These are phyloP conservation scores for Solanum medicagineum DNA, from an alignment of 257 asterid species.

Conservation along the genomic window DNA sequence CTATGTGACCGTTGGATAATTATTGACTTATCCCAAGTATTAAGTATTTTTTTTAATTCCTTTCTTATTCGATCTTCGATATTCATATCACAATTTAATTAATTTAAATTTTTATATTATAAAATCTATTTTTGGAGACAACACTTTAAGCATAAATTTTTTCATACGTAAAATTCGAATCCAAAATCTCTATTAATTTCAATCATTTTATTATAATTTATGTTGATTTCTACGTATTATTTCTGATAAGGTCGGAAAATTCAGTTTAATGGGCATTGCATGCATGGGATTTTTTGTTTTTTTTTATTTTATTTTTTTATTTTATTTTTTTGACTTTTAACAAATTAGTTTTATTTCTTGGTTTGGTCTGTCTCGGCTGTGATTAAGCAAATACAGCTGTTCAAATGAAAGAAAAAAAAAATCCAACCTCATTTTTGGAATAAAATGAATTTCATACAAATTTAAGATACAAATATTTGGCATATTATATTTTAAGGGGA, in stretches of 20 bases:
- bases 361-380: background rate
- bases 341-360: background rate
- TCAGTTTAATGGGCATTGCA: background rate
- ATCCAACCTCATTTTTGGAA: background rate
- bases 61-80: rapidly evolving
- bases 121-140: background rate
- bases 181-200: background rate
- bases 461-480: background rate
- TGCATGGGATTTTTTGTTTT: background rate
- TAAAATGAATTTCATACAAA: background rate
- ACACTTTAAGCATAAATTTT: background rate
- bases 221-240: background rate
- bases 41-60: background rate
- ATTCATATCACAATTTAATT: no score
- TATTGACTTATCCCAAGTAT: background rate
- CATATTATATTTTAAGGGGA: background rate
- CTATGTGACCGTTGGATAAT: background rate
- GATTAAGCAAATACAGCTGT: background rate
- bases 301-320: no score
- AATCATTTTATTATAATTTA: no score
- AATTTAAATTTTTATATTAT: rapidly evolving
- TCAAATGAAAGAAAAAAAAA: background rate
- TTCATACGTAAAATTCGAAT: background rate
- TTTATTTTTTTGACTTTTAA: background rate
- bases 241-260: background rate